These are phyloP conservation scores for Keithomyces neogunnii DNA, from an alignment of 2,329 filamentous ascomycete genomes.

Conservation along the genomic window DNA sequence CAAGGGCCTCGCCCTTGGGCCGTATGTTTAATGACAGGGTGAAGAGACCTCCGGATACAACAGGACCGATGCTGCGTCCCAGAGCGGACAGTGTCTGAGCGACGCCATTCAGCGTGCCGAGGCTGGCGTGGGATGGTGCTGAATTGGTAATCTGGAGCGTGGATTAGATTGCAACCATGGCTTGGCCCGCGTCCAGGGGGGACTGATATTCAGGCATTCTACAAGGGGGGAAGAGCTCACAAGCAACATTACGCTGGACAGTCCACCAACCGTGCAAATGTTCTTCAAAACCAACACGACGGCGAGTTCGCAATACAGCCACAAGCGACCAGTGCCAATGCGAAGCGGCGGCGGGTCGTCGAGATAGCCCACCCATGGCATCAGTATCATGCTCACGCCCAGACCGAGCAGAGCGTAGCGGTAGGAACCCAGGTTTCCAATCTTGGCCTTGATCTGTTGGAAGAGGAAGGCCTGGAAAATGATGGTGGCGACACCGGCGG, in stretches of 20 bases:
- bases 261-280: slow-evolving; percentile 76
- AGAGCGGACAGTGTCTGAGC: slow-evolving; percentile 90
- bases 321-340: slow-evolving; percentile 52
- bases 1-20: slow-evolving; percentile 74
- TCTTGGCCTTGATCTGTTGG: slow-evolving; percentile 63
- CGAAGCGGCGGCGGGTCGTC: slow-evolving; percentile 48
- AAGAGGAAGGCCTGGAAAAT: slow-evolving; percentile 85
- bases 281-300: slow-evolving; percentile 79
- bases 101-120: slow-evolving; percentile 86
- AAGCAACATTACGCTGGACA: slow-evolving; percentile 82
- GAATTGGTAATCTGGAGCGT: slow-evolving; percentile 75
- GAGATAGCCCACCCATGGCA: slow-evolving; percentile 83
- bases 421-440: slow-evolving; percentile 84
- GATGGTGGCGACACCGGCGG: slow-evolving; percentile 79
- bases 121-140: slow-evolving; percentile 72
- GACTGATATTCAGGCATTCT: no score
- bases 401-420: slow-evolving; percentile 70
- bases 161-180: neutral
- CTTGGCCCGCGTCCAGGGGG: no score
- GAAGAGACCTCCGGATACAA: slow-evolving; percentile 80
- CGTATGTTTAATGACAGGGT: slow-evolving; percentile 64
- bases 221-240: slow-evolving; percentile 39
- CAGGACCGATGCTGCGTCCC: slow-evolving; percentile 79
- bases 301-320: slow-evolving; percentile 77
- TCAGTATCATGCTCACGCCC: slow-evolving; percentile 71